Base-by-base conservation (phyloP, 371 early-diverging fungal species). In the Mortierella polycephala region DNA sequence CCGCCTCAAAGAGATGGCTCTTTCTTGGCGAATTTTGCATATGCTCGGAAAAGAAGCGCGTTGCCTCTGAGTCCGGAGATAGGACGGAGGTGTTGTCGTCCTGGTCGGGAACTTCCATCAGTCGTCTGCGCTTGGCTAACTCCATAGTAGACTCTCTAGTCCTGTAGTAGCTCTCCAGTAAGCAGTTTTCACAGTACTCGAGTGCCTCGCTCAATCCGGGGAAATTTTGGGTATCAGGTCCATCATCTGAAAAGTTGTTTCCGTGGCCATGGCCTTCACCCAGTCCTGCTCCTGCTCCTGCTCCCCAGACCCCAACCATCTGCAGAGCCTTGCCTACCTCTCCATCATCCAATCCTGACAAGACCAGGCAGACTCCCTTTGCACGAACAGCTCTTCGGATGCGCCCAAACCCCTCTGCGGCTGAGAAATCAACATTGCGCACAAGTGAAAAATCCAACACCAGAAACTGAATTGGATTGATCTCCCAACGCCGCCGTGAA, bases 101-200 rank as follows among this genome's bases (percentile, higher is more conserved):
- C 40, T 71, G 72, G 40, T 58, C 55, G 16, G 71, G 64, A 7
- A 47, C 57, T 57, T 75, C 69, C 59, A 69, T 60, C 23, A 72
- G 21, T 59, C 75, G 56, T 47, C 64, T 81, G 12, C 67, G 77
- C 57, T 69, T 69, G 45, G 62, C 68, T 18, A 58, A 23, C 23
- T 74, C 76, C 20, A 69, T 30, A 16, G 66, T 62, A 20, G 76
- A 64, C 18, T 71, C 79, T 18, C 75, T 71, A 23, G 82, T 81
- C 47, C 71, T 71, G 70, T 95, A 95, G 69, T 90, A 93, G 23
- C 86, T 86, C 60, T 88, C 86, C 51, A 98, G 79, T 37, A 97
- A 74, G 40, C 86, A 83, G 81, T 98, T 98, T 76, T 98, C 98
- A 67, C 96, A 96, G 92, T 95, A 97, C 83, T 98, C 98, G 13